A percentile compares a stretch with the other conserved stretches of the same genome.
phyloP scores from a whole-genome alignment of 768 basidiomycete genomes.

The Chiua virens region DNA sequence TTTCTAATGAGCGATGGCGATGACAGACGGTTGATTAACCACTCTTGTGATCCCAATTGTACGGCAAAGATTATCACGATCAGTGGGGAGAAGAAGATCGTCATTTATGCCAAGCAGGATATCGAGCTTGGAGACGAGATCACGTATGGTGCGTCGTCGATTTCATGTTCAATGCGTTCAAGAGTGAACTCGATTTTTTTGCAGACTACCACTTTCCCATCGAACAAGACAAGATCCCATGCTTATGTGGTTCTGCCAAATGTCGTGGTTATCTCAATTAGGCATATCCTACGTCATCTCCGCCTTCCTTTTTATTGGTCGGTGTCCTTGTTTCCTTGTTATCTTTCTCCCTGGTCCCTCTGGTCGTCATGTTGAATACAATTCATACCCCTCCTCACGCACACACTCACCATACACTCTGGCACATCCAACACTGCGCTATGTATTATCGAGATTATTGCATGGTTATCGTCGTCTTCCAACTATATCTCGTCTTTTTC shows the following conservation, averaged over 20 bases:
- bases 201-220: slow-evolving; percentile 98
- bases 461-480: slow-evolving; percentile 11
- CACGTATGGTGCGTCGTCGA: slow-evolving; percentile 77
- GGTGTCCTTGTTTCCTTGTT: background rate
- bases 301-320: background rate
- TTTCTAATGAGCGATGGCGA: slow-evolving; percentile 9
- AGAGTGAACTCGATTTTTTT: background rate
- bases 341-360: background rate
- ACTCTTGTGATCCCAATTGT: slow-evolving; percentile 95
- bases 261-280: slow-evolving; percentile 97
- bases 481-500: background rate
- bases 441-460: slow-evolving; percentile 32
- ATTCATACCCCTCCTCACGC: slow-evolving; percentile 20
- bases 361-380: slow-evolving; percentile 13
- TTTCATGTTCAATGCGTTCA: background rate
- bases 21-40: slow-evolving; percentile 91
- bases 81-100: slow-evolving; percentile 94
- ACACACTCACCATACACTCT: slow-evolving; percentile 6
- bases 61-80: slow-evolving; percentile 91
- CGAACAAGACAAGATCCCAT: slow-evolving; percentile 96
- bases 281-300: slow-evolving; percentile 20
- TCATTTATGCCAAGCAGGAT: slow-evolving; percentile 96
- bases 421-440: slow-evolving; percentile 23
- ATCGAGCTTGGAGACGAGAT: slow-evolving; percentile 98
- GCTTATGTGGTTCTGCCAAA: slow-evolving; percentile 85